Evolutionary conservation across 2,329 filamentous ascomycete genomes (phyloP).

Genomic region (Monosporascus cannonballus): DNA sequence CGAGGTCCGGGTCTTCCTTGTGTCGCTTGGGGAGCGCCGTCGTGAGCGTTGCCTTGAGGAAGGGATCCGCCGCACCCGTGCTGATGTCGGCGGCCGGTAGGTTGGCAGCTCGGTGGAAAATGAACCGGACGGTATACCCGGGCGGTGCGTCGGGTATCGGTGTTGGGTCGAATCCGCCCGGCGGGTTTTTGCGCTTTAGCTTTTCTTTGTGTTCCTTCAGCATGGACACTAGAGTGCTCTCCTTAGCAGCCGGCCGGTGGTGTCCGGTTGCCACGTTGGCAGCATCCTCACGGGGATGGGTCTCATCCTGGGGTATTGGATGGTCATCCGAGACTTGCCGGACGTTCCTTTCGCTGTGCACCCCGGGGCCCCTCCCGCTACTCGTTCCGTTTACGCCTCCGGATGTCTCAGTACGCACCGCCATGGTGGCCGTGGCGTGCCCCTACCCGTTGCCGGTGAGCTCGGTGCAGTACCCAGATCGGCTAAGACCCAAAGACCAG

Average conservation of each 20-base stretch:
- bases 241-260: slow-evolving; percentile 6
- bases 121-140: slow-evolving; percentile 81
- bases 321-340: slow-evolving; percentile 11
- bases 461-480: too few relatives aligned
- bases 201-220: slow-evolving; percentile 31
- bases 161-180: slow-evolving; percentile 75
- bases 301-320: slow-evolving; percentile 6
- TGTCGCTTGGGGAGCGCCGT: slow-evolving; percentile 67
- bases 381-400: slow-evolving; percentile 6
- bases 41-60: slow-evolving; percentile 68
- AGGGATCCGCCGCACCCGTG: slow-evolving; percentile 77
- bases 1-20: slow-evolving; percentile 76
- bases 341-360: slow-evolving; percentile 29
- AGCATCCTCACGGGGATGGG: slow-evolving; percentile 4
- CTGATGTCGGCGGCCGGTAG: slow-evolving; percentile 77
- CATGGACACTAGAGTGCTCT: slow-evolving; percentile 25
- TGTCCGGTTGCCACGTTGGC: slow-evolving; percentile 8
- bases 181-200: slow-evolving; percentile 45
- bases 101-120: slow-evolving; percentile 73
- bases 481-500: too few relatives aligned
- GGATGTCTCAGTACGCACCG: slow-evolving; percentile 1
- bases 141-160: slow-evolving; percentile 68
- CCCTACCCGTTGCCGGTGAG: too few relatives aligned
- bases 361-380: slow-evolving; percentile 5
- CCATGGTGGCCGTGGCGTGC: not conserved